phyloP scores from a whole-genome alignment of 1,284 basidiomycete genomes.

The Ceraceosorus bombacis region DNA sequence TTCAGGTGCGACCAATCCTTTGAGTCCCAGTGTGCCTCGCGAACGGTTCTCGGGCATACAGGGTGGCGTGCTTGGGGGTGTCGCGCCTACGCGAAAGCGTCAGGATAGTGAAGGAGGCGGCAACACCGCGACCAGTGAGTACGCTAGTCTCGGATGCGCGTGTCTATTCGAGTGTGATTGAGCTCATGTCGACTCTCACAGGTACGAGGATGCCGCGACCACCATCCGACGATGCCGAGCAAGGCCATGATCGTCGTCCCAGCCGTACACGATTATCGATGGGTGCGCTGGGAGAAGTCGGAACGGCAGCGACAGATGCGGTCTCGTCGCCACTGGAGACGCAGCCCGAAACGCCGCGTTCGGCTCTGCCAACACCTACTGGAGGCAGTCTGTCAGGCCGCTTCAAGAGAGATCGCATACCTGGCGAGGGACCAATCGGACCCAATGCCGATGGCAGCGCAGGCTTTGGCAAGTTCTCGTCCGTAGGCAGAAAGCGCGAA shows the following conservation, averaged over 20 bases:
- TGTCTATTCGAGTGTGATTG: no score
- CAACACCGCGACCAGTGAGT: conserved; percentile 12
- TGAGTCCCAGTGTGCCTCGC: conserved; percentile 25
- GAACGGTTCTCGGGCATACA: conserved; percentile 36
- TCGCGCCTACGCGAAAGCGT: conserved; percentile 27
- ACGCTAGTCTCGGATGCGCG: no score
- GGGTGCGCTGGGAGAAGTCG: no score
- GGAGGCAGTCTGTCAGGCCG: background rate
- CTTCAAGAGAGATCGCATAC: conserved; percentile 23
- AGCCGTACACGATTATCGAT: no score
- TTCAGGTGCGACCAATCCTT: conserved; percentile 15
- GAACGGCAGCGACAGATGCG: no score
- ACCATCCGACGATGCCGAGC: no score
- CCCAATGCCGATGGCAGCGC: conserved; percentile 37
- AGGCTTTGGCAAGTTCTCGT: conserved; percentile 34
- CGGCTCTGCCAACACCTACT: background rate
- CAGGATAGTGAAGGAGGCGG: conserved; percentile 29
- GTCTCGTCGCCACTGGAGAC: no score
- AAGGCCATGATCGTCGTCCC: no score
- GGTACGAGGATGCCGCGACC: no score
- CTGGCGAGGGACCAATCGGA: conserved; percentile 40
- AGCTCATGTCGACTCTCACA: no score
- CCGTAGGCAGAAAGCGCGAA: conserved; percentile 20
- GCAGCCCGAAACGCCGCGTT: no score
- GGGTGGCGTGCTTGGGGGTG: conserved; percentile 34